Conservation (phyloP, 345 rosid genomes). For the Arabis hirsuta region DNA sequence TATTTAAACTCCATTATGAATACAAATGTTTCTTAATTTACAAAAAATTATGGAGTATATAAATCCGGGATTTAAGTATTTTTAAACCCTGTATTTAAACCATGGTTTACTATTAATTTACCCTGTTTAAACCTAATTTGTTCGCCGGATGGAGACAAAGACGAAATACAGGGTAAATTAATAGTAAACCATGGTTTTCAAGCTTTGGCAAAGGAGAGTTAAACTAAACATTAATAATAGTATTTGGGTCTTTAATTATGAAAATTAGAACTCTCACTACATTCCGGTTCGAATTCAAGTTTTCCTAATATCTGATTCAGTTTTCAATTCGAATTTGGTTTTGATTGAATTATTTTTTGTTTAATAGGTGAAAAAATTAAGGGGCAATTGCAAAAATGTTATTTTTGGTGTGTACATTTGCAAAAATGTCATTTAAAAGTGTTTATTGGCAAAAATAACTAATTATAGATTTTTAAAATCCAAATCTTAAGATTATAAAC, state of each 20-base stretch:
- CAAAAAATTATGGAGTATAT: slow-evolving; percentile 19
- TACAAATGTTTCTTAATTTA: slow-evolving; percentile 26
- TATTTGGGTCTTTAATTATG: neutral
- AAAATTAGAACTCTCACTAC: neutral
- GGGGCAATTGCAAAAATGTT: no score
- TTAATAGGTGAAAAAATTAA: neutral
- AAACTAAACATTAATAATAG: slow-evolving; percentile 27
- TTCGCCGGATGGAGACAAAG: slow-evolving; percentile 27
- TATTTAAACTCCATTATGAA: slow-evolving; percentile 10
- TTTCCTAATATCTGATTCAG: neutral
- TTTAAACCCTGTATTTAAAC: no score
- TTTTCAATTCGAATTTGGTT: neutral
- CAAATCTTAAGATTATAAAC: no score
- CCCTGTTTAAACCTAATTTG: slow-evolving; percentile 29
- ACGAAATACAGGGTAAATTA: slow-evolving; percentile 14
- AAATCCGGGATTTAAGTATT: slow-evolving; percentile 21
- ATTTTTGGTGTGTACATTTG: no score
- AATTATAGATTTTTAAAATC: no score
- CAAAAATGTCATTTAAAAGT: no score
- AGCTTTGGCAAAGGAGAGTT: slow-evolving; percentile 27
- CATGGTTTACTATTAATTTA: no score
- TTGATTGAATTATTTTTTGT: neutral
- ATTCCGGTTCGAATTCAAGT: slow-evolving; percentile 1
- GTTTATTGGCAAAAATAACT: no score
- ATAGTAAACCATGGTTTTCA: slow-evolving; percentile 23